phyloP scores from a whole-genome alignment of 768 basidiomycete genomes.

The Mycena venus region DNA sequence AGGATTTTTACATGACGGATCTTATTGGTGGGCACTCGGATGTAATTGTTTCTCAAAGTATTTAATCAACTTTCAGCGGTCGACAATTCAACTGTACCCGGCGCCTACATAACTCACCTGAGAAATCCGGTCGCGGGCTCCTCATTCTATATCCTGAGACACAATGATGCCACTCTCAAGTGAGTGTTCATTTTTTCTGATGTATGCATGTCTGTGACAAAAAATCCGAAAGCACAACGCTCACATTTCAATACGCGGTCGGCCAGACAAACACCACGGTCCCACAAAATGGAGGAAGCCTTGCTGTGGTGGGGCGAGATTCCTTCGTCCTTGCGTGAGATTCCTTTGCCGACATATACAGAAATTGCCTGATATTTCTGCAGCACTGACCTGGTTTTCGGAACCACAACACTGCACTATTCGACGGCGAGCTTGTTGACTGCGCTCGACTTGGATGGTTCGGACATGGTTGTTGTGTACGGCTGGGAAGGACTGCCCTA shows the following conservation, averaged over 20 bases:
- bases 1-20: conserved; percentile 70
- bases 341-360: not conserved
- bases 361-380: conserved; percentile 16
- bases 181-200: conserved; percentile 30
- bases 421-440: conserved; percentile 69
- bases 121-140: conserved; percentile 62
- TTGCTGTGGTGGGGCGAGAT: conserved; percentile 64
- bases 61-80: conserved; percentile 31
- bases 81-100: conserved; percentile 38
- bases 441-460: conserved; percentile 52
- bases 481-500: conserved; percentile 51
- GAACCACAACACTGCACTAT: conserved; percentile 60
- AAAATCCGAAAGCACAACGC: conserved; percentile 4
- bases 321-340: conserved; percentile 61
- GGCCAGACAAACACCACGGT: conserved; percentile 46
- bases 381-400: conserved; percentile 65
- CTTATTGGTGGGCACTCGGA: conserved; percentile 50
- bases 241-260: conserved; percentile 21
- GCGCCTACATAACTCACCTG: conserved; percentile 59
- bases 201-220: not conserved
- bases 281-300: conserved; percentile 48
- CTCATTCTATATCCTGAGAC: conserved; percentile 67
- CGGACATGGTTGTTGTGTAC: conserved; percentile 59
- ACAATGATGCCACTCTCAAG: conserved; percentile 62
- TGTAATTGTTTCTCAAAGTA: conserved; percentile 46